Conservation (phyloP, 2,329 filamentous ascomycete genomes). For the Xylaria sp. region DNA sequence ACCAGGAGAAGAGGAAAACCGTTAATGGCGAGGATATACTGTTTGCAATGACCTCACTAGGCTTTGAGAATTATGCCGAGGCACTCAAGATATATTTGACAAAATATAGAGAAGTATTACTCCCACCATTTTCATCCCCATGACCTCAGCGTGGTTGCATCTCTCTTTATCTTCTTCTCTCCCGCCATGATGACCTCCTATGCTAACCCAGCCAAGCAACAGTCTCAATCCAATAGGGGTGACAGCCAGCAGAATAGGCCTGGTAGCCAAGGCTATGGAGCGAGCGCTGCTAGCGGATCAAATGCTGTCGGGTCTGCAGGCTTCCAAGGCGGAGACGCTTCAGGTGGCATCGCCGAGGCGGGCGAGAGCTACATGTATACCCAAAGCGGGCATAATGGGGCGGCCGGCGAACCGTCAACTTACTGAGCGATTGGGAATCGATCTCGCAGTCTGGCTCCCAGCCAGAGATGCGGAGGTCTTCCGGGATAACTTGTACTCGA, state of each 20-base stretch:
- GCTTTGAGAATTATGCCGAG: constrained; percentile 98
- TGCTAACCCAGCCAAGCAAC: constrained; percentile 55
- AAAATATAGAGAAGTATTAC: constrained; percentile 94
- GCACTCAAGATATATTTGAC: constrained; percentile 97
- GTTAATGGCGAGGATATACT: constrained; percentile 99
- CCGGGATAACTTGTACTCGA: constrained; percentile 42
- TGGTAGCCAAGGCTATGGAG: constrained; percentile 64
- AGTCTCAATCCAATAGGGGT: constrained; percentile 83
- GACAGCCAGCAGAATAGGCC: constrained; percentile 63
- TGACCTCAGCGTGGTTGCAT: constrained; percentile 21
- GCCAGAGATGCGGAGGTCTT: constrained; percentile 31
- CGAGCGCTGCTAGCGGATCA: constrained; percentile 54
- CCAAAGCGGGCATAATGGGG: constrained; percentile 68
- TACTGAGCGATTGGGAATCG: constrained; percentile 56
- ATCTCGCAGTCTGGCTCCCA: constrained; percentile 27
- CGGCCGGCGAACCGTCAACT: constrained; percentile 58
- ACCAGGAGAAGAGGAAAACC: constrained; percentile 99
- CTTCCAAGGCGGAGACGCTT: constrained; percentile 59
- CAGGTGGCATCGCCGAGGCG: constrained; percentile 57
- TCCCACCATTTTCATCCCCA: constrained; percentile 26
- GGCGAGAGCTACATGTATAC: constrained; percentile 64
- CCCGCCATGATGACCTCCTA: constrained; percentile 5
- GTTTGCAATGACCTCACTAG: constrained; percentile 98
- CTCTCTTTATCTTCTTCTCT: not conserved
- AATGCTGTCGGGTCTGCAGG: constrained; percentile 56